Conservation (phyloP, 108 stramenopile genomes). For the Cyclotella atomus region DNA sequence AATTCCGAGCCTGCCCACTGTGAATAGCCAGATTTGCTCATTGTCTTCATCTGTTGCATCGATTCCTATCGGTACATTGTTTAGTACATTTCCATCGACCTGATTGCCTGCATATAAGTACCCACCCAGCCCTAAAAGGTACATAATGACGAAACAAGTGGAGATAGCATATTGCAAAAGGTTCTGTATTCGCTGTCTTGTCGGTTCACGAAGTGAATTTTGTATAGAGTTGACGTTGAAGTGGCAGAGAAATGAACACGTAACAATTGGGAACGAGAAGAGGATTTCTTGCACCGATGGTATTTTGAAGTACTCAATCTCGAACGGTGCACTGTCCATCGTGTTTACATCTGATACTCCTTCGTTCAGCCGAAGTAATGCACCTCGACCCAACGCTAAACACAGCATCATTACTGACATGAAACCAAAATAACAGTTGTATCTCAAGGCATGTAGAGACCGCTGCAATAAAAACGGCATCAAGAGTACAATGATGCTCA, state of each 20-base stretch:
- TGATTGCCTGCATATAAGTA: constrained; percentile 60
- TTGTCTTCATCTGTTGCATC: constrained; percentile 12
- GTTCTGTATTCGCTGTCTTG: constrained; percentile 49
- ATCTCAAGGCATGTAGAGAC: constrained; percentile 74
- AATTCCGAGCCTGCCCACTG: constrained; percentile 71
- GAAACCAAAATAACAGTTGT: constrained; percentile 86
- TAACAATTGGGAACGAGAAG: constrained; percentile 80
- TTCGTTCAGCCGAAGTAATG: constrained; percentile 5
- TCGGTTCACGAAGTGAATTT: constrained; percentile 56
- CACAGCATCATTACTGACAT: constrained; percentile 62
- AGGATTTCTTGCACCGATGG: constrained; percentile 43
- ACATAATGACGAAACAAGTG: constrained; percentile 55
- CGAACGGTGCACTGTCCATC: constrained; percentile 9
- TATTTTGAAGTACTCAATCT: constrained; percentile 40
- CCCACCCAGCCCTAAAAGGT: constrained; percentile 61
- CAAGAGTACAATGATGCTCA: constrained; percentile 47
- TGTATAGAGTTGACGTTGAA: constrained; percentile 84
- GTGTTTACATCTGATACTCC: not conserved
- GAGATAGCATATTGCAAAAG: constrained; percentile 52
- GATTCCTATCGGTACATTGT: constrained; percentile 50
- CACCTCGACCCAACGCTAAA: constrained; percentile 47
- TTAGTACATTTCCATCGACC: constrained; percentile 69
- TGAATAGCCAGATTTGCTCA: constrained; percentile 46
- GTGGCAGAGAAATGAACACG: constrained; percentile 69
- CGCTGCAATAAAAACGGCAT: constrained; percentile 70